Conservation (phyloP, 306 rosid genomes). For the Vachellia pachyceras region DNA sequence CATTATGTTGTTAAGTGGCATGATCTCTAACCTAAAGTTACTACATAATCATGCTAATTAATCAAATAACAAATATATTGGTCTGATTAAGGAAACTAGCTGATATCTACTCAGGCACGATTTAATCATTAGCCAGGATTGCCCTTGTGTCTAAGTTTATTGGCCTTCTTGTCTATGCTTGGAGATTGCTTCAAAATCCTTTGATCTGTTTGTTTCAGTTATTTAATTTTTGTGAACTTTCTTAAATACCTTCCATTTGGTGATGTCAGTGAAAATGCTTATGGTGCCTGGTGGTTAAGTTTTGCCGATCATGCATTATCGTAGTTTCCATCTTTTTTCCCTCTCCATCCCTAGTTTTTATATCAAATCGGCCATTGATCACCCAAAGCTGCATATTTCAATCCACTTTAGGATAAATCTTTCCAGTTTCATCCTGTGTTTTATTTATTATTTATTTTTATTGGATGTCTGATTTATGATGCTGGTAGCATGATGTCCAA, state of each 20-base stretch:
- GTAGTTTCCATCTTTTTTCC: neutral
- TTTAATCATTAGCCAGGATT: neutral
- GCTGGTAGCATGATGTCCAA: neutral
- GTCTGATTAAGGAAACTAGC: neutral
- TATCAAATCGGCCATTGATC: neutral
- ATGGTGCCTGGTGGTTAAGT: neutral
- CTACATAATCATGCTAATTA: too few species aligned
- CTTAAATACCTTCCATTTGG: neutral
- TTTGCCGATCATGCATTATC: neutral
- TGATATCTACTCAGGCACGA: neutral
- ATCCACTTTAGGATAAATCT: neutral
- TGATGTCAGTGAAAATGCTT: neutral
- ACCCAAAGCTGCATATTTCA: neutral
- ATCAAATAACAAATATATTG: neutral
- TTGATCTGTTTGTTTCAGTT: neutral
- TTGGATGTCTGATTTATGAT: neutral
- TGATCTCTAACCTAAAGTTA: neutral
- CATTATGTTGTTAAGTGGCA: neutral
- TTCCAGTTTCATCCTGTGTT: neutral
- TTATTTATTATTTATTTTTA: neutral
- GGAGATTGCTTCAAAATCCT: neutral
- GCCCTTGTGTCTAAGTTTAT: neutral
- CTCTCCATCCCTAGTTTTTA: neutral
- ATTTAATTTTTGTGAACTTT: neutral
- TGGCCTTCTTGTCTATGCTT: neutral